Evolutionary conservation across 1,284 basidiomycete genomes (phyloP).

Genomic region (Phellopilus nigrolimitatus): DNA sequence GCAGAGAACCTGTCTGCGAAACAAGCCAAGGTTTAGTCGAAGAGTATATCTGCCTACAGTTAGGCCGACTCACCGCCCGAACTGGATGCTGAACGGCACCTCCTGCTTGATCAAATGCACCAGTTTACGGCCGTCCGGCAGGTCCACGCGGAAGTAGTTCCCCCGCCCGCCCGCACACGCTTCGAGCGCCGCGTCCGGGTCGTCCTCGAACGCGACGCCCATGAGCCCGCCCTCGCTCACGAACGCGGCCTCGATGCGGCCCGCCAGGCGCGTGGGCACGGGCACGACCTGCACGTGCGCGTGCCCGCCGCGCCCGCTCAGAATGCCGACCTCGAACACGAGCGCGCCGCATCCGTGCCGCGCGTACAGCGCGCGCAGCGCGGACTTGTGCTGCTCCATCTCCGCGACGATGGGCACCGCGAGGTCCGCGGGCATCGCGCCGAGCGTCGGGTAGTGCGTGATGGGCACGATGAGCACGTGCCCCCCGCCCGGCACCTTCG

Average conservation of each 20-base stretch:
- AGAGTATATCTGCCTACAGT: constrained; percentile 4
- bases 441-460: constrained; percentile 57
- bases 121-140: constrained; percentile 82
- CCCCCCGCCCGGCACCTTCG: constrained; percentile 82
- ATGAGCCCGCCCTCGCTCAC: constrained; percentile 55
- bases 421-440: constrained; percentile 68
- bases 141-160: constrained; percentile 86
- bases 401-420: constrained; percentile 74
- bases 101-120: constrained; percentile 79
- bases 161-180: constrained; percentile 48
- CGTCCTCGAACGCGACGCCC: constrained; percentile 62
- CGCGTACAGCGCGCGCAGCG: constrained; percentile 68
- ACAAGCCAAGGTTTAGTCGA: constrained; percentile 15
- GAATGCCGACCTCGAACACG: constrained; percentile 83
- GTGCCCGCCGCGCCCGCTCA: constrained; percentile 85
- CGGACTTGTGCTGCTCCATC: constrained; percentile 71
- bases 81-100: constrained; percentile 83
- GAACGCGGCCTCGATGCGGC: constrained; percentile 69
- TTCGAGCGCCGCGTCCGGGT: constrained; percentile 60
- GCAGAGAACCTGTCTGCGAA: constrained; percentile 69
- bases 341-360: constrained; percentile 67
- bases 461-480: constrained; percentile 91
- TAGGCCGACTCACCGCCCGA: constrained; percentile 90
- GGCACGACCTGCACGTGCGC: constrained; percentile 89
- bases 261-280: constrained; percentile 58